Percentiles rank a stretch among this genome's conserved stretches.
These are phyloP conservation scores for Coniella lustricola DNA, from an alignment of 2,329 filamentous ascomycete genomes.

Conservation along the genomic window DNA sequence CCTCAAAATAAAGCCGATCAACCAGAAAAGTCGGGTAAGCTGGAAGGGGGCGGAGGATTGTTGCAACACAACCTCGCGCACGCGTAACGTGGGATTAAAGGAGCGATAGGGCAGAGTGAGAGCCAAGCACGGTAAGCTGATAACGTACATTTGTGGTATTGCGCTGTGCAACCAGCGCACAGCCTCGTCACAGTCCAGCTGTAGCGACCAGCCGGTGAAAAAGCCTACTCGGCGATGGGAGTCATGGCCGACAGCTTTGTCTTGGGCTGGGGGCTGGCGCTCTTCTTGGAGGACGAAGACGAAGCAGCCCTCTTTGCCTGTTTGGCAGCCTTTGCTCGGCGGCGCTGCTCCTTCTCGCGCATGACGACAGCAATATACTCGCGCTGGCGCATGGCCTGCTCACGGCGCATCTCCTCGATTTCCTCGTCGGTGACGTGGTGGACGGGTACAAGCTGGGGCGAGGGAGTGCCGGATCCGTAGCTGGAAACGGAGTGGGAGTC, in stretches of 20 bases:
- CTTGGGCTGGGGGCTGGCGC: conserved; percentile 30
- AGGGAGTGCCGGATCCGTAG: conserved; percentile 37
- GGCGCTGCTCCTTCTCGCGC: conserved; percentile 43
- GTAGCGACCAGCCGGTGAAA: conserved; percentile 16
- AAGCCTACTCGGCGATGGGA: conserved; percentile 46
- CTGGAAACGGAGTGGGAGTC: conserved; percentile 40
- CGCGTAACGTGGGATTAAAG: conserved; percentile 8
- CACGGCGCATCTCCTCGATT: conserved; percentile 42
- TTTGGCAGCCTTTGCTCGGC: conserved; percentile 36
- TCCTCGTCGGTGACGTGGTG: conserved; percentile 38
- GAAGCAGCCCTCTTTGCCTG: conserved; percentile 27
- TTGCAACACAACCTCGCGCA: conserved; percentile 1
- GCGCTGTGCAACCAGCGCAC: not conserved
- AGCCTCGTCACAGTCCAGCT: conserved; percentile 5
- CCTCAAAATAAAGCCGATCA: not conserved
- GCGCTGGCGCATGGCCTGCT: conserved; percentile 44
- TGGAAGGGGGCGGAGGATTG: conserved; percentile 5
- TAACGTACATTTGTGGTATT: conserved; percentile 11
- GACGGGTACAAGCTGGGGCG: conserved; percentile 24
- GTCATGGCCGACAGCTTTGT: conserved; percentile 43
- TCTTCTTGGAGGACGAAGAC: conserved; percentile 31
- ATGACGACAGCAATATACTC: conserved; percentile 45
- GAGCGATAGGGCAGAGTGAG: conserved; percentile 1
- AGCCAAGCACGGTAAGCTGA: conserved; percentile 11
- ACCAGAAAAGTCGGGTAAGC: conserved; percentile 4